phyloP scores from a whole-genome alignment of 192 early-diverging fungal species.

The Coemansia sp. region DNA sequence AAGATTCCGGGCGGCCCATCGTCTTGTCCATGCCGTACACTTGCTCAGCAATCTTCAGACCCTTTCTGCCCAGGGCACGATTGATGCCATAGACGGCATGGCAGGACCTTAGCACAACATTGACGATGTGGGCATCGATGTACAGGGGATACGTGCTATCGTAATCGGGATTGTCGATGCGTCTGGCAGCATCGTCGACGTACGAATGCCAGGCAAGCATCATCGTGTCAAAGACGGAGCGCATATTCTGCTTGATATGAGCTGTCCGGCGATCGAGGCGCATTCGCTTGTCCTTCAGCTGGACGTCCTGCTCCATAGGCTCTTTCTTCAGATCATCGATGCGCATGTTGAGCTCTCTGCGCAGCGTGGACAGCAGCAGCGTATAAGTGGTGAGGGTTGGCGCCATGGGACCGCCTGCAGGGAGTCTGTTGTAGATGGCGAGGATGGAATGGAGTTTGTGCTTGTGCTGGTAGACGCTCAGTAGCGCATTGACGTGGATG shows the following conservation, averaged over 20 bases:
- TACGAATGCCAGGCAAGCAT: conserved; percentile 28
- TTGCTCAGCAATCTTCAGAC: conserved; percentile 28
- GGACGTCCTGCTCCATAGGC: not conserved
- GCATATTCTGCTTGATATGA: conserved; percentile 22
- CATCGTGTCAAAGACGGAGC: conserved; percentile 19
- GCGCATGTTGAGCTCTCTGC: conserved; percentile 26
- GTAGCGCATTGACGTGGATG: conserved; percentile 32
- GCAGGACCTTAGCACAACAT: conserved; percentile 40
- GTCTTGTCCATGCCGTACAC: conserved; percentile 34
- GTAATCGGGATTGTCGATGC: conserved; percentile 1
- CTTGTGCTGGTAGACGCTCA: conserved; percentile 46
- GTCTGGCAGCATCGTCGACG: conserved; percentile 27
- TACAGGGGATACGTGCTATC: conserved; percentile 21
- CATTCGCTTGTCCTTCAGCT: not conserved
- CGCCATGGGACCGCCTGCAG: conserved; percentile 23
- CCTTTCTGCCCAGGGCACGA: conserved; percentile 37
- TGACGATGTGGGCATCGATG: conserved; percentile 31
- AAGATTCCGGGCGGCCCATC: not conserved
- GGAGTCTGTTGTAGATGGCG: conserved; percentile 26
- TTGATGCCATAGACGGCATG: conserved; percentile 32
- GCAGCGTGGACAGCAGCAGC: conserved; percentile 29
- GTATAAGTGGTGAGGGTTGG: conserved; percentile 48
- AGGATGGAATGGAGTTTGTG: conserved; percentile 22
- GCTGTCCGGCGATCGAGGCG: conserved; percentile 12
- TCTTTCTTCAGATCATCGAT: conserved; percentile 16